Percentiles rank a stretch among this genome's conserved stretches.
phyloP scores from a whole-genome alignment of 306 rosid genomes.

The Cicer yamashitae region DNA sequence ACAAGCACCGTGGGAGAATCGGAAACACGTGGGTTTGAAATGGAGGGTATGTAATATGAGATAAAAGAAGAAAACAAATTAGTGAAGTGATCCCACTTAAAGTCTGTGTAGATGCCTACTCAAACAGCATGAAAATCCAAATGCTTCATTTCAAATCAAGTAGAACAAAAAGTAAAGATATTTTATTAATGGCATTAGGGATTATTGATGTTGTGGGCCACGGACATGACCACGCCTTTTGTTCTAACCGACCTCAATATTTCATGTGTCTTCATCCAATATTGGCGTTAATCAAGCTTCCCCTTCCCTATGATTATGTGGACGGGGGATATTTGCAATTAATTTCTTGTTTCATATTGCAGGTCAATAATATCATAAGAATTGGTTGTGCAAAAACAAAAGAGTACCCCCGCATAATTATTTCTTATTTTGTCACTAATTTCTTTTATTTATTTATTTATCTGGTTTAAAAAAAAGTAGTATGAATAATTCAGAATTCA shows the following conservation, averaged over 20 bases:
- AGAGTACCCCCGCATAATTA: too few relatives aligned
- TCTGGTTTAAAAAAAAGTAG: too few relatives aligned
- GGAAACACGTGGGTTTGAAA: conserved; percentile 7
- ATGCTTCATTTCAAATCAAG: conserved; percentile 13
- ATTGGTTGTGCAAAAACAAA: too few relatives aligned
- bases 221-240: background rate
- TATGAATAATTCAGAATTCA: too few relatives aligned
- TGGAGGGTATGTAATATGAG: background rate
- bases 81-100: conserved; percentile 7
- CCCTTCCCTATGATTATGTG: too few relatives aligned
- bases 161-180: background rate
- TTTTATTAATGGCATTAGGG: background rate
- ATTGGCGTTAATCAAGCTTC: too few relatives aligned
- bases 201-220: conserved; percentile 17
- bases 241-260: background rate
- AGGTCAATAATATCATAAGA: too few relatives aligned
- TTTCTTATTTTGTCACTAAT: too few relatives aligned
- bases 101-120: background rate
- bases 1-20: background rate
- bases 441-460: too few relatives aligned
- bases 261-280: background rate
- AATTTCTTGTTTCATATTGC: too few relatives aligned
- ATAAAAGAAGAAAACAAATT: background rate
- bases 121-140: background rate
- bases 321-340: too few relatives aligned